Conservation (phyloP, 2,329 filamentous ascomycete species). For the Thelonectria olida region DNA sequence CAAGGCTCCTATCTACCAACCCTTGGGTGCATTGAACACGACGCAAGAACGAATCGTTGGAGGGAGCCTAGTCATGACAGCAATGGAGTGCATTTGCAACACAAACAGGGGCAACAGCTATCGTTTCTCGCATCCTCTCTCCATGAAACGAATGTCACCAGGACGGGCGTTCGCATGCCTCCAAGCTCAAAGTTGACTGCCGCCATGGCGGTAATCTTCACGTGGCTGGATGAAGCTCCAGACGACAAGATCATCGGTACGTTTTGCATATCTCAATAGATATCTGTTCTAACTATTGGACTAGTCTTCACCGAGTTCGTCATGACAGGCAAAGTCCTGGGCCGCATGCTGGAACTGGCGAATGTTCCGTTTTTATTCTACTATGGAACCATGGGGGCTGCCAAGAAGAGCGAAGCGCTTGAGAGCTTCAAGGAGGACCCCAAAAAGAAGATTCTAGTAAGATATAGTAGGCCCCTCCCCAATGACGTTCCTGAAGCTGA, state of each 20-base stretch:
- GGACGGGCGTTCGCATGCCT: conserved; percentile 10
- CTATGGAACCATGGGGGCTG: conserved; percentile 35
- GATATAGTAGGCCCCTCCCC: conserved; percentile 6
- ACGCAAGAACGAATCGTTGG: rapidly evolving
- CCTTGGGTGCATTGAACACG: not conserved
- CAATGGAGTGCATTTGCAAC: conserved; percentile 19
- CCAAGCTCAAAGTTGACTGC: conserved; percentile 46
- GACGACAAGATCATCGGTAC: conserved; percentile 52
- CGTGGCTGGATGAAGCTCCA: conserved; percentile 44
- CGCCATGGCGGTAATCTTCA: conserved; percentile 42
- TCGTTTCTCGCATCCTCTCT: conserved; percentile 31
- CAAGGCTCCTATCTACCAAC: conserved; percentile 8
- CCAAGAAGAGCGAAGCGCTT: conserved; percentile 31
- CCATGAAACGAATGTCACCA: not conserved
- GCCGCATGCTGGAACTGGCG: conserved; percentile 44
- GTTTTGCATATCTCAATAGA: not conserved
- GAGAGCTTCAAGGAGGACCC: conserved; percentile 30
- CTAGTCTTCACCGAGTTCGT: conserved; percentile 50
- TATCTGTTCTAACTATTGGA: not conserved
- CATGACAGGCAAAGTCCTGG: conserved; percentile 45
- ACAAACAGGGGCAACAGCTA: conserved; percentile 3
- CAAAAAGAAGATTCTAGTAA: conserved; percentile 46
- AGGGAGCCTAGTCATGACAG: conserved; percentile 39
- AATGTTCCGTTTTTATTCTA: conserved; percentile 50
- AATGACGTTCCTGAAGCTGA: not conserved